Evolutionary conservation across 1,139 yeast genomes (phyloP).

Genomic region (Magnusiomyces paraingens): DNA sequence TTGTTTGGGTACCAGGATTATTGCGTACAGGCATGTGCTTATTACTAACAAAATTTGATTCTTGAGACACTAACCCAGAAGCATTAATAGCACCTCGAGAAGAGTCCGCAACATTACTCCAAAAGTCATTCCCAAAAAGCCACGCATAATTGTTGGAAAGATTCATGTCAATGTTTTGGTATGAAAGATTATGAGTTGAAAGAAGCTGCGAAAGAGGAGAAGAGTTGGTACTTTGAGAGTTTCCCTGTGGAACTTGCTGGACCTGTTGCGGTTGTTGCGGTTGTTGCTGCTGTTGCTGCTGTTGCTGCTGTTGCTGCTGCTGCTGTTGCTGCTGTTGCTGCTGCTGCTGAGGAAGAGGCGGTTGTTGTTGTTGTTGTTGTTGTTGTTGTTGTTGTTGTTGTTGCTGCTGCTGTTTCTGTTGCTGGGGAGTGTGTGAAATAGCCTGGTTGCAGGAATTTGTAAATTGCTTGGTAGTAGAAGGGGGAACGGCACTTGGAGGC

Average conservation of each 20-base stretch:
- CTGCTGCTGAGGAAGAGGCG: not conserved
- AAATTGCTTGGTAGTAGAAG: no score
- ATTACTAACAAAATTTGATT: not conserved
- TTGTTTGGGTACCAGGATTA: not conserved
- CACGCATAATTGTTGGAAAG: slow-evolving; percentile 7
- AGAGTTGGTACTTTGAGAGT: not conserved
- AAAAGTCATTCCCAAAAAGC: slow-evolving; percentile 10
- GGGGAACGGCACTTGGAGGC: no score
- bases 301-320: no score
- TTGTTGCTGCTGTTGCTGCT: no score
- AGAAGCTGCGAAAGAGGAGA: not conserved
- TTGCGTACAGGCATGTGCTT: not conserved
- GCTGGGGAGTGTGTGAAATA: not conserved
- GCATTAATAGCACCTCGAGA: no score
- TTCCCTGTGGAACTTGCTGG: not conserved
- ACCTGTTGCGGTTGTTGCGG: no score
- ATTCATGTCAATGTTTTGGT: not conserved
- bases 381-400: no score
- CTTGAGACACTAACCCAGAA: no score
- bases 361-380: no score
- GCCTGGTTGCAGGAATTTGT: no score
- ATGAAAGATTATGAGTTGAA: not conserved
- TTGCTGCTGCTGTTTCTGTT: no score
- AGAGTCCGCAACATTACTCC: not conserved
- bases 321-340: no score